phyloP scores from a whole-genome alignment of 2,329 filamentous ascomycete species.

The Calonectria naviculata region DNA sequence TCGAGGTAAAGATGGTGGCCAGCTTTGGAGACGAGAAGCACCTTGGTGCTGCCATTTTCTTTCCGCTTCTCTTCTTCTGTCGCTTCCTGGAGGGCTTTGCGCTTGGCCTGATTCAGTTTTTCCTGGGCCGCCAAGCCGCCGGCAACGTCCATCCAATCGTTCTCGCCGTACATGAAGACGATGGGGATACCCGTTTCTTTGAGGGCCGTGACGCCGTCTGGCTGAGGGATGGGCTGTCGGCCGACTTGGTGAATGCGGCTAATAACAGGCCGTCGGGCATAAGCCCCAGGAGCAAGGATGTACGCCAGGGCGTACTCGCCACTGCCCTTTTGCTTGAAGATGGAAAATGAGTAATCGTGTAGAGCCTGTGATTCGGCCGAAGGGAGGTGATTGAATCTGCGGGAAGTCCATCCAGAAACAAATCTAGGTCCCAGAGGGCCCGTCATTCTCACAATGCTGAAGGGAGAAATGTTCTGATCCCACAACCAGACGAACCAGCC shows the following conservation, averaged over 20 bases:
- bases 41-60: constrained; percentile 86
- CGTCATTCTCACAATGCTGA: constrained; percentile 87
- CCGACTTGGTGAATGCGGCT: constrained; percentile 88
- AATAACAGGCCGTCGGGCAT: constrained; percentile 88
- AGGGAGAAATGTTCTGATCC: constrained; percentile 97
- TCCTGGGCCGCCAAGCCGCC: constrained; percentile 85
- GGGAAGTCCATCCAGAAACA: constrained; percentile 93
- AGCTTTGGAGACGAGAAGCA: constrained; percentile 76
- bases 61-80: constrained; percentile 74
- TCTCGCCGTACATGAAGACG: constrained; percentile 95
- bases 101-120: constrained; percentile 77
- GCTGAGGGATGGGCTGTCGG: constrained; percentile 66
- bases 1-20: constrained; percentile 72
- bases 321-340: constrained; percentile 92
- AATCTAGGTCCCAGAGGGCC: constrained; percentile 92
- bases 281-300: constrained; percentile 92
- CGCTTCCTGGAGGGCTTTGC: constrained; percentile 68
- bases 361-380: constrained; percentile 82
- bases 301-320: constrained; percentile 95
- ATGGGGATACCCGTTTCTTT: constrained; percentile 80
- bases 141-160: constrained; percentile 98
- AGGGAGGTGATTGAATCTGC: constrained; percentile 91
- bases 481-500: constrained; percentile 94
- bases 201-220: constrained; percentile 36
- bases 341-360: constrained; percentile 93